Evolutionary conservation across 768 basidiomycete species (phyloP).

Genomic region (Boletus insuetus): DNA sequence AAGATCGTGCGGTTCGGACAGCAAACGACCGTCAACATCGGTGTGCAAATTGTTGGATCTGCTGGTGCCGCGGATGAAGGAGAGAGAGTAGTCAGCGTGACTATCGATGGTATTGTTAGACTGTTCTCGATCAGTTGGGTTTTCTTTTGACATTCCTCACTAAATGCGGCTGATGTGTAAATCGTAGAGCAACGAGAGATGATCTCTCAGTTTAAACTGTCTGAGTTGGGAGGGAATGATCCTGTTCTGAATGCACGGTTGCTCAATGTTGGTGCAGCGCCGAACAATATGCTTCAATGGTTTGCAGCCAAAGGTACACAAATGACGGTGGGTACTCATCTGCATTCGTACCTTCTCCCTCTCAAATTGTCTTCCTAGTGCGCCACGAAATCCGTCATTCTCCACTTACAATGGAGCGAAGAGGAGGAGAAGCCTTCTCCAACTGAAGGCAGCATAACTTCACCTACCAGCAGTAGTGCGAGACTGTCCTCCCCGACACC

Average conservation of each 20-base stretch:
- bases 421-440: conserved; percentile 36
- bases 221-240: conserved; percentile 69
- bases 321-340: conserved; percentile 66
- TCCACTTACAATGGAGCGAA: conserved; percentile 87
- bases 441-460: conserved; percentile 15
- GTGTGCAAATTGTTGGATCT: conserved; percentile 76
- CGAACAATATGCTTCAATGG: conserved; percentile 93
- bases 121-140: conserved; percentile 86
- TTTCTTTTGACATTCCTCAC: not conserved
- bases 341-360: not conserved
- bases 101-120: conserved; percentile 87
- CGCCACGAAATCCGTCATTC: conserved; percentile 82
- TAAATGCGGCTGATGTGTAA: conserved; percentile 4
- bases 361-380: conserved; percentile 48
- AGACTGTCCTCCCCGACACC: conserved; percentile 29
- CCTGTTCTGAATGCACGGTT: conserved; percentile 64
- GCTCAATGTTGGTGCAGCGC: conserved; percentile 73
- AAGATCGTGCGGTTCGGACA: conserved; percentile 92
- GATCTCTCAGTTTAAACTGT: conserved; percentile 88
- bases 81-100: conserved; percentile 85
- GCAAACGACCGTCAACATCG: conserved; percentile 89
- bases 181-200: conserved; percentile 67
- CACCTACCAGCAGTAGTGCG: conserved; percentile 23
- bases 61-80: conserved; percentile 47
- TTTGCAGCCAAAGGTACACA: conserved; percentile 87